Evolutionary conservation across 2,329 filamentous ascomycete genomes (phyloP).

Genomic region (Lasiodiplodia gonubiensis): DNA sequence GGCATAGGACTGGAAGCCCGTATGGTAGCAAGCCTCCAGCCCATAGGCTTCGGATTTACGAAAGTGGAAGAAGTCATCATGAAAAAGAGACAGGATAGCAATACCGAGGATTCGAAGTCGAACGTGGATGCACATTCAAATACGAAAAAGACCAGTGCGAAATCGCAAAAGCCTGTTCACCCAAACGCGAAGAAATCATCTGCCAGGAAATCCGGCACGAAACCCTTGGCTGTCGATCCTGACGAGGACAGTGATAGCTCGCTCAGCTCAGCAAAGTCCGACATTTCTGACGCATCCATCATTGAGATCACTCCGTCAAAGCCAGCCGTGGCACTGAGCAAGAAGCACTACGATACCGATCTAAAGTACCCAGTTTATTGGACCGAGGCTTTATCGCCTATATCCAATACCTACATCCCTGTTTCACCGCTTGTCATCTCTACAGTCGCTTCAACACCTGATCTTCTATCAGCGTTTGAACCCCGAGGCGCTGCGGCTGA

Average conservation of each 20-base stretch:
- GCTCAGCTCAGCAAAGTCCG: conserved; percentile 50
- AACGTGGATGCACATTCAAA: conserved; percentile 31
- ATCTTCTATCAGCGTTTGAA: conserved; percentile 77
- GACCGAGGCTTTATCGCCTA: conserved; percentile 85
- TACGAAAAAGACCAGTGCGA: conserved; percentile 6
- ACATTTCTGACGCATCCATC: conserved; percentile 58
- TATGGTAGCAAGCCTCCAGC: conserved; percentile 83
- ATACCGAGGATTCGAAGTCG: conserved; percentile 31
- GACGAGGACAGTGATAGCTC: conserved; percentile 56
- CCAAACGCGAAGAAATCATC: conserved; percentile 31
- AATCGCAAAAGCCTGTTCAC: conserved; percentile 14
- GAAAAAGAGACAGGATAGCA: conserved; percentile 38
- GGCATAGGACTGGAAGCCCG: conserved; percentile 82
- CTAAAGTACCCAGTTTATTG: conserved; percentile 88
- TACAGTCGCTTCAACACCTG: conserved; percentile 52
- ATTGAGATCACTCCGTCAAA: conserved; percentile 60
- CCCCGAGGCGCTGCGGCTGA: conserved; percentile 83
- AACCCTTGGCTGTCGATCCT: conserved; percentile 50
- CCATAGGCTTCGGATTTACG: conserved; percentile 88
- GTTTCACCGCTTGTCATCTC: conserved; percentile 66
- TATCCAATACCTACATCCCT: conserved; percentile 77
- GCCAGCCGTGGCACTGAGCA: conserved; percentile 43
- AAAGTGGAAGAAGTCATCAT: conserved; percentile 78
- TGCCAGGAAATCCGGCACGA: conserved; percentile 37
- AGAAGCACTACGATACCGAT: conserved; percentile 71